Base-by-base conservation (phyloP, 2,329 filamentous ascomycete species). In the Lecanicillium sp. region DNA sequence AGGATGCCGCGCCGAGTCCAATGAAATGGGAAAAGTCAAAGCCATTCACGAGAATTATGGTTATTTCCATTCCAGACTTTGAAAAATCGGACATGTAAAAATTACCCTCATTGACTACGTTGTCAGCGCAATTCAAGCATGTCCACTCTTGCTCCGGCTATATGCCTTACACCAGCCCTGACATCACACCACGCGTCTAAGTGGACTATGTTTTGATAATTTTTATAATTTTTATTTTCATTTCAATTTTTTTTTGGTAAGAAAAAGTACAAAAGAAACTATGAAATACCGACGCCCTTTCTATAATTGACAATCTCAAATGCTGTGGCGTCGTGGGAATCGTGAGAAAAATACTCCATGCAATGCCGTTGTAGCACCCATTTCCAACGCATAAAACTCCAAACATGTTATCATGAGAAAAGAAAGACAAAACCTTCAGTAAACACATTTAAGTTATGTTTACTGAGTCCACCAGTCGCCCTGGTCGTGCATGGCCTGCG, bases 401-500 rank as follows among this genome's bases (percentile, higher is more conserved):
- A 36, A 44, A 33, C 21, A 32, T 21, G 46, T 23, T 15, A 32
- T 15, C n/a, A 21, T 26, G 12, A 5, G n/a, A 44, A 23, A 15
- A 10, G 9, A 48, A 26, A 45, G 39, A 39, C 32, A 29, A 40
- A 49, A 44, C 39, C 47, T 42, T 41, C 40, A 20, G 5, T 5
- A 38, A 21, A 14, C 14, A 30, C 12, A 8, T 35, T 35, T n/a
- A 5, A 8, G 14, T 35, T 35, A 35, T 15, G 14, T 21, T 15
- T 39, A 44, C 41, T 45, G 41, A n/a, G 50, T 52, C 78, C 78
- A 97, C 91, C 90, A 97, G 70, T 97, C 91, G 62, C 93, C 93
- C 72, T 96, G 91, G 69, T 95, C 89, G 66, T 86, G 80, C 91
- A 97, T 97, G 62, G 93, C 91, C 60, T 82, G 79, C 44, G 85